Conservation (phyloP, 345 rosid genomes). For the Hibiscus trionum region DNA sequence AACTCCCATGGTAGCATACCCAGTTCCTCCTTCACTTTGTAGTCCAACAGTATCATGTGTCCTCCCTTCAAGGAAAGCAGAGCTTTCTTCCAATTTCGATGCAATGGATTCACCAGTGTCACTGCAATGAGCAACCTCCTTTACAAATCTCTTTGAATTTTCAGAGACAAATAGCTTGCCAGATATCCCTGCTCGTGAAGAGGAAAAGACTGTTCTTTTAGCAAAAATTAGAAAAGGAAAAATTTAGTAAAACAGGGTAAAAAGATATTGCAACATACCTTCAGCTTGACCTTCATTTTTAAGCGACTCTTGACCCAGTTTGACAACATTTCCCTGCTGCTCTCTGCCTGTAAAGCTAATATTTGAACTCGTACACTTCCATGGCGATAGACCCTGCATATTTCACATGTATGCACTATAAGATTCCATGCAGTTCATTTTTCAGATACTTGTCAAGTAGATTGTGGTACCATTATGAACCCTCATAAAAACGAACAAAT, state of each 20-base stretch:
- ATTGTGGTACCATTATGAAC: background rate
- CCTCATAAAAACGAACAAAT: background rate
- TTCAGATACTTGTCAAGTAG: conserved; percentile 6
- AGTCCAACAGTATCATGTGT: conserved; percentile 15
- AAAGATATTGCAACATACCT: conserved; percentile 13
- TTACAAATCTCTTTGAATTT: conserved; percentile 14
- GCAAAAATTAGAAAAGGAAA: background rate
- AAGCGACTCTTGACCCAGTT: conserved; percentile 7
- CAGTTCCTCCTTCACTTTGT: conserved; percentile 16
- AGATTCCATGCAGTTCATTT: conserved; percentile 21
- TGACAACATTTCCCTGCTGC: conserved; percentile 10
- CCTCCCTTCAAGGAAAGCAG: conserved; percentile 6
- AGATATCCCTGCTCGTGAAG: background rate
- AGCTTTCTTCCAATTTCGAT: conserved; percentile 16
- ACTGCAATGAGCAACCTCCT: conserved; percentile 8
- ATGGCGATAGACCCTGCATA: conserved; percentile 32
- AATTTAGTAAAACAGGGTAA: background rate
- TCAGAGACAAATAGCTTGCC: conserved; percentile 20
- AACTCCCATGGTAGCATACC: conserved; percentile 9
- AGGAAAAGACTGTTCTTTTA: background rate
- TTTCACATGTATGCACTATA: conserved; percentile 24
- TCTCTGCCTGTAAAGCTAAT: conserved; percentile 12
- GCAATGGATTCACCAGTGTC: conserved; percentile 14
- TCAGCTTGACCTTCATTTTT: conserved; percentile 14
- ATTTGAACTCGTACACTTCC: conserved; percentile 11